A percentile compares a stretch with the other conserved stretches of the same genome.
Evolutionary conservation across 75 land plant species (phyloP).

Genomic region (Ceratopteris richardii): DNA sequence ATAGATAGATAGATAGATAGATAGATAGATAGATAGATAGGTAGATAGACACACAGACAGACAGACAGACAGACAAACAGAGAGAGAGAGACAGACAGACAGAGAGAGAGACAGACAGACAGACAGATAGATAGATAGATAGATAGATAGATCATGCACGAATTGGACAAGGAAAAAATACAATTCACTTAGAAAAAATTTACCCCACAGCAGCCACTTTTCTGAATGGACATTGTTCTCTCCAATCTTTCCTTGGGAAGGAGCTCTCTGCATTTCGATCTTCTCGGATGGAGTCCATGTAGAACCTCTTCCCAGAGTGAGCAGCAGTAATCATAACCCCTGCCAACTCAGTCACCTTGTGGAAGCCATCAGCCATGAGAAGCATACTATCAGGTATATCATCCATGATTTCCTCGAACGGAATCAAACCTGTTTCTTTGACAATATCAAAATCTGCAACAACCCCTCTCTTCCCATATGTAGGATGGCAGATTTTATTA

Average conservation of each 20-base stretch:
- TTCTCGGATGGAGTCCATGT: slow-evolving; percentile 76
- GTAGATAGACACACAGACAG: no score
- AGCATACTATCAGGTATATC: slow-evolving; percentile 34
- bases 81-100: no score
- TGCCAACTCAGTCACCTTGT: slow-evolving; percentile 43
- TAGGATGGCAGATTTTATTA: slow-evolving; percentile 68
- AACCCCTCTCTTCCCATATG: slow-evolving; percentile 97
- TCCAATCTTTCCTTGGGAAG: slow-evolving; percentile 96
- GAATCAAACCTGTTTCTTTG: slow-evolving; percentile 76
- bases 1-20: no score
- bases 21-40: no score
- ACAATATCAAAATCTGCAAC: slow-evolving; percentile 92
- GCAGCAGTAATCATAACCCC: slow-evolving; percentile 92
- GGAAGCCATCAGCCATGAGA: slow-evolving; percentile 65
- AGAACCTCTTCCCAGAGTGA: slow-evolving; percentile 97
- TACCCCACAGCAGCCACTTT: no score
- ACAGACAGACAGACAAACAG: no score
- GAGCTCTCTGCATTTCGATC: slow-evolving; percentile 90
- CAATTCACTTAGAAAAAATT: no score
- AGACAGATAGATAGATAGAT: no score
- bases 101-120: no score
- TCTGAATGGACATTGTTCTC: no score
- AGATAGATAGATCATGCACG: no score
- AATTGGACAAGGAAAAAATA: no score
- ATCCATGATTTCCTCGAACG: slow-evolving; percentile 31